Evolutionary conservation across 768 basidiomycete species (phyloP).

Genomic region (Thelephora aurantiotincta): DNA sequence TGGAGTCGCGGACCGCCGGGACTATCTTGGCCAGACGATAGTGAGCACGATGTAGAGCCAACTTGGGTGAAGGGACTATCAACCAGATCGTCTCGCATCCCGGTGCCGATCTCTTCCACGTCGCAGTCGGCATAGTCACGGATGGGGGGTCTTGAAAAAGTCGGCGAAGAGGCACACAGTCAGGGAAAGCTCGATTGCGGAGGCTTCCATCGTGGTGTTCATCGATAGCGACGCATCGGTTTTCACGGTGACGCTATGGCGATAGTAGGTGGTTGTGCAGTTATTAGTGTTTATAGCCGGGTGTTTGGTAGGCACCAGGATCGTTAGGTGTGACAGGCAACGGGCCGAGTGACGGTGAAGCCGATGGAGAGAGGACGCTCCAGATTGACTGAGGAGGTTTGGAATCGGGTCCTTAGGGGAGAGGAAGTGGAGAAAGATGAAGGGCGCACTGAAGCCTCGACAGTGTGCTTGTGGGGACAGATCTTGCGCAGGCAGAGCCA

Average conservation of each 20-base stretch:
- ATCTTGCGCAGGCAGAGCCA: too few relatives aligned
- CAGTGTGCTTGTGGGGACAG: too few relatives aligned
- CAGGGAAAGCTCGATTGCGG: too few relatives aligned
- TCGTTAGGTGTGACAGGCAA: conserved; percentile 43
- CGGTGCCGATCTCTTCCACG: not conserved
- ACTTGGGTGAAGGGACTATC: not conserved
- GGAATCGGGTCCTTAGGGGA: not conserved
- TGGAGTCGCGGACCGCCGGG: not conserved
- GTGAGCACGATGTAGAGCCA: not conserved
- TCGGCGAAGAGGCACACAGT: too few relatives aligned
- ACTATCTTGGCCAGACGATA: not conserved
- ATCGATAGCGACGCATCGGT: conserved; percentile 42
- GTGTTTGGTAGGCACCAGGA: conserved; percentile 6
- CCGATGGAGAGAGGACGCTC: conserved; percentile 30
- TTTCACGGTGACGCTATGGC: conserved; percentile 28
- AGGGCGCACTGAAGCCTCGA: conserved; percentile 5
- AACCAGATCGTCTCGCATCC: not conserved
- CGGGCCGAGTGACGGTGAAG: conserved; percentile 29
- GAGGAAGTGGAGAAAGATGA: conserved; percentile 10
- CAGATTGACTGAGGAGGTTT: not conserved
- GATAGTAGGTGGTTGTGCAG: conserved; percentile 32
- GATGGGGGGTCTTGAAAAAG: too few relatives aligned
- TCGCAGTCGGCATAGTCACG: too few relatives aligned
- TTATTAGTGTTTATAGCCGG: conserved; percentile 47
- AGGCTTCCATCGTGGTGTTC: conserved; percentile 55